Conservation (phyloP, 441 rosid genomes). For the Codiaeum variegatum region DNA sequence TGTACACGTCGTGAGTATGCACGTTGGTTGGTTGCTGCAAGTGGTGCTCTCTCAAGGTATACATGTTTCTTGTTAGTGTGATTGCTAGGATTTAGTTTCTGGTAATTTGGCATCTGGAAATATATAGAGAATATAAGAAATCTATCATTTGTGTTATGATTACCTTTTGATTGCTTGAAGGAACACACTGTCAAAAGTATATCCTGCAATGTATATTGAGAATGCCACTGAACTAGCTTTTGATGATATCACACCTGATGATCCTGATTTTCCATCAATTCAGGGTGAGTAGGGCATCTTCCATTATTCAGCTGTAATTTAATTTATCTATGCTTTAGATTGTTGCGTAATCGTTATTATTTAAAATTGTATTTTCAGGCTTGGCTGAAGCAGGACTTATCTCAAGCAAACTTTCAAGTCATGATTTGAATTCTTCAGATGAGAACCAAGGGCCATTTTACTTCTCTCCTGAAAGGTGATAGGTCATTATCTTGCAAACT, state of each 20-base stretch:
- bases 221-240: conserved; percentile 86
- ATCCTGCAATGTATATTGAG: conserved; percentile 95
- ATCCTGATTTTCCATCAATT: conserved; percentile 85
- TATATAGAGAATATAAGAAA: conserved; percentile 1
- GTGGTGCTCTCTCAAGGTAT: conserved; percentile 80
- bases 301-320: conserved; percentile 1
- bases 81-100: conserved; percentile 1
- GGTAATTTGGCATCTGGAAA: conserved; percentile 13
- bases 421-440: conserved; percentile 42
- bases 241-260: conserved; percentile 78
- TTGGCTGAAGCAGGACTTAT: conserved; percentile 97
- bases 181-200: conserved; percentile 72
- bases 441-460: conserved; percentile 39
- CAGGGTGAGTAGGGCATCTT: conserved; percentile 54
- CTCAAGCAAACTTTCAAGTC: conserved; percentile 81
- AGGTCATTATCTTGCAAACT: conserved; percentile 13
- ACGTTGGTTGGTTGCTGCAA: conserved; percentile 88
- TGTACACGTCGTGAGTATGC: conserved; percentile 95
- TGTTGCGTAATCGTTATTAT: conserved; percentile 17
- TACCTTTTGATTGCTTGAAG: conserved; percentile 38
- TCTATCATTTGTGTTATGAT: conserved; percentile 15
- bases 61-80: conserved; percentile 17
- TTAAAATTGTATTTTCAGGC: conserved; percentile 49
- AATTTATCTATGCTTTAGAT: neutral
- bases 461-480: conserved; percentile 80